phyloP scores from a whole-genome alignment of 257 asterid species.

The Nyctanthes arbortristis region DNA sequence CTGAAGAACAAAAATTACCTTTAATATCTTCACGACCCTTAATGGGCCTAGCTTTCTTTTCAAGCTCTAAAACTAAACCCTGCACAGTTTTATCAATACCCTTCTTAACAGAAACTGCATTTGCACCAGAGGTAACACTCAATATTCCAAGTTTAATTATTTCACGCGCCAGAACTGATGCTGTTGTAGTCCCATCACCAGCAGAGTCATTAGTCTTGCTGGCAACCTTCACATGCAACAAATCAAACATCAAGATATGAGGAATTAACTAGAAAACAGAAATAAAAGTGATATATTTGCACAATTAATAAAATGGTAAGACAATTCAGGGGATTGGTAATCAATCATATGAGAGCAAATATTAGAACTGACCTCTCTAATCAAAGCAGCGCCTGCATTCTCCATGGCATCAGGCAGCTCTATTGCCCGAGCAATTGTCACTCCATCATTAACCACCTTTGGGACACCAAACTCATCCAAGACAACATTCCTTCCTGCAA shows the following conservation, averaged over 20 bases:
- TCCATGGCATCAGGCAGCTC: constrained; percentile 94
- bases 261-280: neutral
- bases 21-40: constrained; percentile 90
- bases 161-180: constrained; percentile 94
- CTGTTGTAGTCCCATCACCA: constrained; percentile 98
- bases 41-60: constrained; percentile 84
- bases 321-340: neutral
- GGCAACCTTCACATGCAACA: constrained; percentile 67
- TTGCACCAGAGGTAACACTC: constrained; percentile 96
- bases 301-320: neutral
- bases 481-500: constrained; percentile 87
- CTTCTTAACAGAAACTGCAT: constrained; percentile 85
- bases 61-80: constrained; percentile 77
- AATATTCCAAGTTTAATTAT: constrained; percentile 89
- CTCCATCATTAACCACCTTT: constrained; percentile 89
- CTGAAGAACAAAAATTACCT: constrained; percentile 45
- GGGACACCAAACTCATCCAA: constrained; percentile 91
- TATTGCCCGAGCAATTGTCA: constrained; percentile 89
- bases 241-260: neutral
- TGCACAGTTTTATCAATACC: constrained; percentile 91
- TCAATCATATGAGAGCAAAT: neutral
- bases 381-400: constrained; percentile 94
- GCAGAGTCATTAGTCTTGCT: constrained; percentile 99
- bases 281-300: neutral
- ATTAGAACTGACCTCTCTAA: constrained; percentile 74